These are phyloP conservation scores for Verticillium zaregamsianum DNA, from an alignment of 2,329 filamentous ascomycete genomes.

Conservation along the genomic window DNA sequence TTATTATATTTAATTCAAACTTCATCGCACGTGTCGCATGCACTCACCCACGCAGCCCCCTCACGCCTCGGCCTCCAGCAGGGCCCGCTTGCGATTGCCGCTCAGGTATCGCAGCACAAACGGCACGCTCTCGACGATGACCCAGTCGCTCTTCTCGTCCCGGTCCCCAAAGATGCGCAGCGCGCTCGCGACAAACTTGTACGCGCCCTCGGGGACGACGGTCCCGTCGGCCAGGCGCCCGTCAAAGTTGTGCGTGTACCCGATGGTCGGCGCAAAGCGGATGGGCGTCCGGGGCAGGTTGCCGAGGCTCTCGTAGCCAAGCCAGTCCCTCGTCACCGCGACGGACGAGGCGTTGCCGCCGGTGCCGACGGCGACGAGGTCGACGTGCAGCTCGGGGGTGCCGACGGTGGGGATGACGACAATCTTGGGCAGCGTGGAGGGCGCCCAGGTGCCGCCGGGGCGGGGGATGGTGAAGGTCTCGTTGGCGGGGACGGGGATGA, in stretches of 20 bases:
- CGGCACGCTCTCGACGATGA: conserved; percentile 12
- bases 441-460: conserved; percentile 5
- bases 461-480: conserved; percentile 18
- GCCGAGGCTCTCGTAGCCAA: conserved; percentile 17
- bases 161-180: conserved; percentile 20
- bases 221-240: conserved; percentile 17
- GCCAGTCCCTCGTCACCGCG: conserved; percentile 6
- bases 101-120: conserved; percentile 11
- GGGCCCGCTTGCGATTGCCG: background rate
- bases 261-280: background rate
- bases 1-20: background rate
- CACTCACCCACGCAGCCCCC: background rate
- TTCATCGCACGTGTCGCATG: too few species aligned
- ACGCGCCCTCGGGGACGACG: conserved; percentile 17
- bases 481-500: conserved; percentile 13
- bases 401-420: conserved; percentile 9
- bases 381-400: conserved; percentile 14
- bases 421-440: background rate
- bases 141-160: conserved; percentile 17
- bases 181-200: conserved; percentile 17
- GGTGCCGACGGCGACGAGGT: conserved; percentile 11
- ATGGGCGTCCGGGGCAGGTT: conserved; percentile 14
- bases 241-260: conserved; percentile 10
- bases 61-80: background rate
- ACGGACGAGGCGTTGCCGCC: conserved; percentile 4